Evolutionary conservation across 371 early-diverging fungal species (phyloP).

Genomic region (Racocetra persica): DNA sequence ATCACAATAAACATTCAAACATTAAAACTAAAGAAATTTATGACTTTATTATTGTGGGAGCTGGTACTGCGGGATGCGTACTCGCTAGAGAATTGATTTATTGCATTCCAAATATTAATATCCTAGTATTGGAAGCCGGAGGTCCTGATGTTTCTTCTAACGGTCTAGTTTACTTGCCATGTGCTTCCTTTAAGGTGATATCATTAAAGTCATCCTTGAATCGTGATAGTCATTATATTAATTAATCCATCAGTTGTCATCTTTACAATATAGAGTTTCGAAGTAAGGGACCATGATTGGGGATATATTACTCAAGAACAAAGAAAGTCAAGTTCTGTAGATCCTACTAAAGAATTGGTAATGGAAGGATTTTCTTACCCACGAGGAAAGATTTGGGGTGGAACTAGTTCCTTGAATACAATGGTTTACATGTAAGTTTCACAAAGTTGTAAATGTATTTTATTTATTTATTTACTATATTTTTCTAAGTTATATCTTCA

Average conservation of each 20-base stretch:
- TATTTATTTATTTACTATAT: too few relatives aligned
- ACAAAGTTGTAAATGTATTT: too few relatives aligned
- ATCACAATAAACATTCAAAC: not conserved
- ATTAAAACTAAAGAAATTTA: not conserved
- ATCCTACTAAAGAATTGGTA: not conserved
- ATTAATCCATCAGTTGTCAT: too few relatives aligned
- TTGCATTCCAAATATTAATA: not conserved
- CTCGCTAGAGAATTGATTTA: not conserved
- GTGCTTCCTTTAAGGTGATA: not conserved
- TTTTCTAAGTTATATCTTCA: too few relatives aligned
- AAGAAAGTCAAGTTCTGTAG: not conserved
- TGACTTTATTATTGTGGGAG: not conserved
- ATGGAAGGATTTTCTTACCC: not conserved
- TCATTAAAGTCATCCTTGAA: too few relatives aligned
- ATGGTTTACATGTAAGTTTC: not conserved
- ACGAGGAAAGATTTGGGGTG: slow-evolving; percentile 10
- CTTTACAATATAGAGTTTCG: too few relatives aligned
- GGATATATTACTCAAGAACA: not conserved
- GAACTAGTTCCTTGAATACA: not conserved
- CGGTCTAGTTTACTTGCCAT: not conserved
- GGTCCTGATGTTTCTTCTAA: not conserved
- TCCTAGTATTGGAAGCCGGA: not conserved
- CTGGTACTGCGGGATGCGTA: not conserved
- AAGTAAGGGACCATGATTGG: not conserved
- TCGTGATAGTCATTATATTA: too few relatives aligned